A percentile compares a stretch with the other conserved stretches of the same genome.
Conservation (phyloP, 1,284 basidiomycete species). For the Grifola frondosa region DNA sequence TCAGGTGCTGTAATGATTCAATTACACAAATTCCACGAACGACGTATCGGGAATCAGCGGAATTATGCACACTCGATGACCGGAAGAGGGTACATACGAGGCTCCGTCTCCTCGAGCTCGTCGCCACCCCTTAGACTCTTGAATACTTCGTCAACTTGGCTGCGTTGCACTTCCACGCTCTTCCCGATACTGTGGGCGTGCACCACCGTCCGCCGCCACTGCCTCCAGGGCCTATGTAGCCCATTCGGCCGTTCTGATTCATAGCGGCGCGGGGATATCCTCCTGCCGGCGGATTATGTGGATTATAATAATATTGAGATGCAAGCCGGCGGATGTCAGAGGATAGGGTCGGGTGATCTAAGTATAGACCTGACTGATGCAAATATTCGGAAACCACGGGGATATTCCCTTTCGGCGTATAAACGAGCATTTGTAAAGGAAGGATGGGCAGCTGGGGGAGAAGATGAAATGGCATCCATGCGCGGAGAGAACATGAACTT, state of each 20-base stretch:
- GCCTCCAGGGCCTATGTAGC: constrained; percentile 40
- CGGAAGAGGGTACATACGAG: constrained; percentile 51
- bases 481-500: no score
- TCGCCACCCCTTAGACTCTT: constrained; percentile 85
- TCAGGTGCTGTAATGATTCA: constrained; percentile 55
- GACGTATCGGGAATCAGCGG: no score
- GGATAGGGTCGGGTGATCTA: constrained; percentile 76
- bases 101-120: constrained; percentile 83
- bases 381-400: constrained; percentile 77
- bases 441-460: constrained; percentile 74
- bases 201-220: constrained; percentile 53
- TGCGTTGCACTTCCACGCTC: constrained; percentile 88
- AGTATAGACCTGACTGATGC: constrained; percentile 62
- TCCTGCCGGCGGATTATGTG: constrained; percentile 80
- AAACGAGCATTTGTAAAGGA: constrained; percentile 83
- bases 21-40: no score
- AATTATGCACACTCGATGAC: constrained; percentile 9
- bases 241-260: constrained; percentile 39
- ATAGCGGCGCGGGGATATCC: constrained; percentile 52
- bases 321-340: constrained; percentile 58
- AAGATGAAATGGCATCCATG: constrained; percentile 11
- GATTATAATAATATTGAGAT: constrained; percentile 80
- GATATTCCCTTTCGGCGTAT: constrained; percentile 91
- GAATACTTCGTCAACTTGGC: constrained; percentile 94
- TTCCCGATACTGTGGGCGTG: constrained; percentile 64